A percentile compares a stretch with the other conserved stretches of the same genome.
These are phyloP conservation scores for Neurospora terricola DNA, from an alignment of 495 filamentous ascomycete species.

Conservation along the genomic window DNA sequence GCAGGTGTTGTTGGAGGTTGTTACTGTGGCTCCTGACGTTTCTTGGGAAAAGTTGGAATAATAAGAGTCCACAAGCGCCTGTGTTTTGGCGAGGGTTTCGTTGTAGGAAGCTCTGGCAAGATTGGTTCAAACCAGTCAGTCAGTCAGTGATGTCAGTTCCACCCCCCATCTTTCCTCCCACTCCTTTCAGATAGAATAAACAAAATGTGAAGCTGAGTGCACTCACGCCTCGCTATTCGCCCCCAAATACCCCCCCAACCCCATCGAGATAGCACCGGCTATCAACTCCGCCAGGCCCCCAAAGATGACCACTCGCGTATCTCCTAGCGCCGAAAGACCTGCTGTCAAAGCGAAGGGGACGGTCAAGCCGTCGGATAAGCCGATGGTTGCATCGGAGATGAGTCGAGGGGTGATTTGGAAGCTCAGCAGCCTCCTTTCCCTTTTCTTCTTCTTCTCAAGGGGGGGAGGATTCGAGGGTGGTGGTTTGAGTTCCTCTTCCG, in stretches of 20 bases:
- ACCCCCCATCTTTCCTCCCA: neutral
- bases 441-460: neutral
- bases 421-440: neutral
- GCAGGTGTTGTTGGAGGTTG: neutral
- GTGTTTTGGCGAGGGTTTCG: slow-evolving; percentile 4
- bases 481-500: slow-evolving; percentile 4
- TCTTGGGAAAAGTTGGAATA: neutral
- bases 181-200: no score
- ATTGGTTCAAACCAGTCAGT: neutral
- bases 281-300: slow-evolving; percentile 59
- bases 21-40: neutral
- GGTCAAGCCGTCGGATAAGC: slow-evolving; percentile 49
- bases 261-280: slow-evolving; percentile 55
- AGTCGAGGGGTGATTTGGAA: slow-evolving; percentile 18
- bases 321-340: slow-evolving; percentile 44
- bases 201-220: neutral
- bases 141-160: neutral
- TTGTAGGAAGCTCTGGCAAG: slow-evolving; percentile 9
- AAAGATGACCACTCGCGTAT: slow-evolving; percentile 49
- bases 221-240: slow-evolving; percentile 32
- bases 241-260: slow-evolving; percentile 50
- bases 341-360: slow-evolving; percentile 53
- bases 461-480: neutral
- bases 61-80: neutral
- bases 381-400: slow-evolving; percentile 41